Base-by-base conservation (phyloP, 2,329 filamentous ascomycete species). In the Aaosphaeria pasadenensis region DNA sequence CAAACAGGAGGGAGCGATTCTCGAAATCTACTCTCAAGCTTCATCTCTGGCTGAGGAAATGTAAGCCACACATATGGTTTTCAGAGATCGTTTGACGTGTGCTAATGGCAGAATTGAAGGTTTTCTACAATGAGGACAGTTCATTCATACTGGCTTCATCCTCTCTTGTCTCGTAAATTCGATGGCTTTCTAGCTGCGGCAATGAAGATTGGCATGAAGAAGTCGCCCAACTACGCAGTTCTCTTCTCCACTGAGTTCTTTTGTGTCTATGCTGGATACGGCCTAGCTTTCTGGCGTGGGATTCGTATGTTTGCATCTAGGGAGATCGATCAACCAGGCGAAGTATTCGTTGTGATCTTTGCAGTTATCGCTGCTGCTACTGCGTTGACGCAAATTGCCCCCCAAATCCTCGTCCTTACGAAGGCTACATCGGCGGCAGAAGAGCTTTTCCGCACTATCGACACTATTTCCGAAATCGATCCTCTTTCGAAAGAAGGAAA, bases 331-430 rank as follows among this genome's bases (percentile, higher is more conserved):
- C 59, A 51, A 31, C 7, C 60, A 70, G 38, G 63, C 63, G n/a
- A 45, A 4, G 31, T 49, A 24, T 62, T 71, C 45, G 70, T 64
- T 1, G 67, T 70, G 3, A 66, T 69, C 7, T 51, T 71, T 5
- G 65, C 65, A 28, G 58, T 70, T 6, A 62, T 69, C 11, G 58
- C 69, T 11, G 66, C 64, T 3, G 84, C 84, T 5, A 78, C 83
- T 32, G 81, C 96, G 11, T 73, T 97, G 47, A 96, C 86, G 13
- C 89, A 95, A 54, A 79, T 96, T 67, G 85, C 96, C 77, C 82
- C 90, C 30, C 86, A 96, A 63, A 89, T 97, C 75, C 90, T 96
- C 47, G 91, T 91, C 44, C 43, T 71, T 17, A 58, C 60, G 5
- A 70, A 67, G 32, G 63, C 66, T 24, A 54, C 66, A 1, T 66